phyloP scores from a whole-genome alignment of 495 filamentous ascomycete species.

The Glonium stellatum region DNA sequence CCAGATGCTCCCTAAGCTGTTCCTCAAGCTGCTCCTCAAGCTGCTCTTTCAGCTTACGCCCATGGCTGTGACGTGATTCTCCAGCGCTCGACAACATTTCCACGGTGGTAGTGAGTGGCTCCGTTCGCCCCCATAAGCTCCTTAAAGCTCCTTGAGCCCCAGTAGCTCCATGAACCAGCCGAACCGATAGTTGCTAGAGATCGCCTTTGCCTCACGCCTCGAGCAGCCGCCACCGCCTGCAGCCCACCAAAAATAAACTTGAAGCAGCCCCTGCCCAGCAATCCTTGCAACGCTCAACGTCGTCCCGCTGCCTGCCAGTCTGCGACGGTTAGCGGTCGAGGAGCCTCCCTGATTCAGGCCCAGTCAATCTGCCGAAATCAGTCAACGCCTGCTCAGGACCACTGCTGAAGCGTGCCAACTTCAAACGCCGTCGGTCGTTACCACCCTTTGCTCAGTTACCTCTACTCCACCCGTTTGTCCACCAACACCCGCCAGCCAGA shows the following conservation, averaged over 20 bases:
- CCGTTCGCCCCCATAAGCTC: too few relatives aligned
- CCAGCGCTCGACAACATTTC: too few relatives aligned
- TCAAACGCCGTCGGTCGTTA: not conserved
- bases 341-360: not conserved
- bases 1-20: too few relatives aligned
- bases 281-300: not conserved
- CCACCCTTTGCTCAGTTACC: not conserved
- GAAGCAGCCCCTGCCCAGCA: not conserved
- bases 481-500: not conserved
- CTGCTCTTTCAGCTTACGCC: too few relatives aligned
- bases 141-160: too few relatives aligned
- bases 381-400: not conserved
- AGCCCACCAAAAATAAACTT: not conserved
- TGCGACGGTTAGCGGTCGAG: not conserved
- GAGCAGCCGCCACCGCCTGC: too few relatives aligned
- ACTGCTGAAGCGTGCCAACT: not conserved
- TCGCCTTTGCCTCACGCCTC: not conserved
- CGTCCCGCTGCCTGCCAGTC: slow-evolving; percentile 2
- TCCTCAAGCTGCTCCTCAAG: too few relatives aligned
- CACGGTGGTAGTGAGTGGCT: too few relatives aligned
- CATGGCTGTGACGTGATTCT: too few relatives aligned
- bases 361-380: slow-evolving; percentile 4
- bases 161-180: too few relatives aligned
- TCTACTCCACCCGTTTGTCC: not conserved
- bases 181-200: not conserved